Evolutionary conservation across 2,329 filamentous ascomycete species (phyloP).

Genomic region (Cladophialophora chaetospira): DNA sequence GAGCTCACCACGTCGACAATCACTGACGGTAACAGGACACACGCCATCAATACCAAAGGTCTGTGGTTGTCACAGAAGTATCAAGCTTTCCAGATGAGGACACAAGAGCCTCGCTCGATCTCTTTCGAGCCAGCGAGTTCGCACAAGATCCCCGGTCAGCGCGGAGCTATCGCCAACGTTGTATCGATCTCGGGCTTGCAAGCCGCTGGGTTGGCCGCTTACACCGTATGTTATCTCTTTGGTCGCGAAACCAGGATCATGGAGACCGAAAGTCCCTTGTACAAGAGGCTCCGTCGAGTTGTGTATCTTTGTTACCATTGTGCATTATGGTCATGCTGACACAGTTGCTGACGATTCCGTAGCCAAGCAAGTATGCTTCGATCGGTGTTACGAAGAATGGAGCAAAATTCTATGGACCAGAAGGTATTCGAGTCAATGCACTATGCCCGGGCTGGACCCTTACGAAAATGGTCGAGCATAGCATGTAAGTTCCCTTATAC

Average conservation of each 20-base stretch:
- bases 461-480: conserved; percentile 24
- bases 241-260: too few species aligned
- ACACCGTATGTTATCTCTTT: too few species aligned
- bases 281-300: too few species aligned
- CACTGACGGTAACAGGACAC: conserved; percentile 7
- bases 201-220: conserved; percentile 22
- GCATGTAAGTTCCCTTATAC: conserved; percentile 14
- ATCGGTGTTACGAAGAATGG: conserved; percentile 27
- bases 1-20: too few species aligned
- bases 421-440: conserved; percentile 27
- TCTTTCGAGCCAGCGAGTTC: conserved; percentile 9
- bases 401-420: conserved; percentile 26
- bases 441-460: conserved; percentile 29
- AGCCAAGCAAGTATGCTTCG: conserved; percentile 25
- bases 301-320: too few species aligned
- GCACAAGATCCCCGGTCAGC: conserved; percentile 22
- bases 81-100: conserved; percentile 26
- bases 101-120: conserved; percentile 19
- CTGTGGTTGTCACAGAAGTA: conserved; percentile 27
- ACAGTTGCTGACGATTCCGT: too few species aligned
- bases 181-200: conserved; percentile 24
- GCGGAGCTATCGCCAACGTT: conserved; percentile 27
- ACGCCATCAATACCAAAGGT: conserved; percentile 24
- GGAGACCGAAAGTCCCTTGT: too few species aligned
- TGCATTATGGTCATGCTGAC: too few species aligned